Evolutionary conservation across 495 filamentous ascomycete species (phyloP).

Genomic region (Xylaria bambusicola): DNA sequence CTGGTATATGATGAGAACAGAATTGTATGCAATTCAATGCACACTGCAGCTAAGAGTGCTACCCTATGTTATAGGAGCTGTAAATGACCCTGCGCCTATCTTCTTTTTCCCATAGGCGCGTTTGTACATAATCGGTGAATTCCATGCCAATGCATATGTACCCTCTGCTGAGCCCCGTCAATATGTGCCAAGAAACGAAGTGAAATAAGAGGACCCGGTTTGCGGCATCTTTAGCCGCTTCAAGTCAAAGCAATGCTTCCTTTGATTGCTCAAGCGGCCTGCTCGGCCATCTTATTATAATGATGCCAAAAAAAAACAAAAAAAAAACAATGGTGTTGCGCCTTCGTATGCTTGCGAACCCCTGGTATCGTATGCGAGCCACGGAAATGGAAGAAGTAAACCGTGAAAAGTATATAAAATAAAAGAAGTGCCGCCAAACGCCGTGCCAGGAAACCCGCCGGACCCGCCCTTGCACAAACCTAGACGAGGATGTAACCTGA

Average conservation of each 20-base stretch:
- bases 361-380: constrained; percentile 34
- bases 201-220: background rate
- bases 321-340: constrained; percentile 28
- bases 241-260: constrained; percentile 17
- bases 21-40: constrained; percentile 4
- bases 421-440: constrained; percentile 26
- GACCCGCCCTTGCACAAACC: background rate
- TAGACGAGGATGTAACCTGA: background rate
- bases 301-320: no score
- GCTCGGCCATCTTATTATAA: constrained; percentile 27
- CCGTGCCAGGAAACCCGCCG: constrained; percentile 18
- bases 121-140: background rate
- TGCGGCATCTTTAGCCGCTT: background rate
- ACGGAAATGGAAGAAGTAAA: constrained; percentile 21
- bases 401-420: background rate
- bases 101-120: background rate
- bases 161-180: background rate
- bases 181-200: constrained; percentile 13
- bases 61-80: background rate
- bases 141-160: background rate
- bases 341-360: constrained; percentile 36
- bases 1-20: constrained; percentile 34
- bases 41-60: background rate
- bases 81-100: no score
- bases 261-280: constrained; percentile 25